Conservation (phyloP, 2,329 filamentous ascomycete genomes). For the Clarireedia monteithiana region DNA sequence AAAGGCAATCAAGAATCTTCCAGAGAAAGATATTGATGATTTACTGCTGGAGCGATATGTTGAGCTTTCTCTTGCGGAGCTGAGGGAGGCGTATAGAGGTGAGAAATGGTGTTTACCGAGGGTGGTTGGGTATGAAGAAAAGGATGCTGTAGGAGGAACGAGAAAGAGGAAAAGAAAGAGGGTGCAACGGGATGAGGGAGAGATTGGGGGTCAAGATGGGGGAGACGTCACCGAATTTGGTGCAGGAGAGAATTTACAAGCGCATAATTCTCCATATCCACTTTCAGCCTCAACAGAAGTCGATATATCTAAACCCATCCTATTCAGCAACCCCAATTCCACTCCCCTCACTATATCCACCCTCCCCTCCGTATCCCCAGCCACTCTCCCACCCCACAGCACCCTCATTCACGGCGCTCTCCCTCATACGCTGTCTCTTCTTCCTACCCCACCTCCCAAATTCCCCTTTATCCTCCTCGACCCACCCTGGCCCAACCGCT, state of each 20-base stretch:
- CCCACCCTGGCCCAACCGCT: conserved; percentile 76
- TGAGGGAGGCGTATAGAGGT: conserved; percentile 19
- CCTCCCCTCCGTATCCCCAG: conserved; percentile 18
- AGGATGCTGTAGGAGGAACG: not conserved
- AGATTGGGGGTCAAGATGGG: not conserved
- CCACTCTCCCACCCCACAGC: conserved; percentile 14
- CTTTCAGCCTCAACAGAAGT: not conserved
- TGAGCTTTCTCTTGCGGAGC: conserved; percentile 22
- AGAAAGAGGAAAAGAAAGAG: not conserved
- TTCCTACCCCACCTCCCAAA: conserved; percentile 35
- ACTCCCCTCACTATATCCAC: conserved; percentile 43
- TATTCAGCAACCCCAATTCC: conserved; percentile 25
- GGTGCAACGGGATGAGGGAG: not conserved
- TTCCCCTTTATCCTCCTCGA: conserved; percentile 68
- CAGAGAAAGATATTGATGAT: conserved; percentile 16
- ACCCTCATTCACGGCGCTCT: not conserved
- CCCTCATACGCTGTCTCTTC: conserved; percentile 6
- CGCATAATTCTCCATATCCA: not conserved
- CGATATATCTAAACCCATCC: not conserved
- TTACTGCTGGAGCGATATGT: conserved; percentile 24
- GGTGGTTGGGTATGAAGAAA: conserved; percentile 4
- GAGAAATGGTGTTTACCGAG: conserved; percentile 25
- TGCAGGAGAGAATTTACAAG: not conserved
- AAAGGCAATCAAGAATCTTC: conserved; percentile 25
- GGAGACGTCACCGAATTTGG: not conserved